Percentiles rank a stretch among this genome's conserved stretches.
Conservation (phyloP, 78 protist genomes). For the Paulinella micropora region DNA sequence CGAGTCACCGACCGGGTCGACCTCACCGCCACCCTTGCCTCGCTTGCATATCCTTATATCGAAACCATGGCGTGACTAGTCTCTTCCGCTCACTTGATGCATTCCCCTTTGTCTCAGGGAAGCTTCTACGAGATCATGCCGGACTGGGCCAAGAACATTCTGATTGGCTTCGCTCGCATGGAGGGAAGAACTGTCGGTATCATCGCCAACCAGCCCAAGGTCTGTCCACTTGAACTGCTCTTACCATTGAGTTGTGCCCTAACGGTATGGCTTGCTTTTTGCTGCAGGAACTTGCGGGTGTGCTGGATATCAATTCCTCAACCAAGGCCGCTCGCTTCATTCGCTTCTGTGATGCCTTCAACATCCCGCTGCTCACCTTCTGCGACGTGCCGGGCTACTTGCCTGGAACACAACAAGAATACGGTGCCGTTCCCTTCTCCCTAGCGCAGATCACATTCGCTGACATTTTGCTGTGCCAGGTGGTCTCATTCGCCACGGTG, state of each 20-base stretch:
- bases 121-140: slow-evolving; percentile 80
- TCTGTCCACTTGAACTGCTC: too few relatives aligned
- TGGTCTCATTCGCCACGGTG: slow-evolving; percentile 95
- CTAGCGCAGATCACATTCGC: too few relatives aligned
- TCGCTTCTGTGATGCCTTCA: slow-evolving; percentile 89
- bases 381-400: slow-evolving; percentile 98
- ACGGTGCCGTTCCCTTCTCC: background rate
- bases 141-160: slow-evolving; percentile 74
- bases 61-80: too few relatives aligned
- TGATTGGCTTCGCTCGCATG: slow-evolving; percentile 79
- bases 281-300: slow-evolving; percentile 53
- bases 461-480: too few relatives aligned
- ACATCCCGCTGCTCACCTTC: slow-evolving; percentile 86
- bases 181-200: slow-evolving; percentile 86
- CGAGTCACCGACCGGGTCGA: too few relatives aligned
- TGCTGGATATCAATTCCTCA: slow-evolving; percentile 82
- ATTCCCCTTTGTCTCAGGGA: slow-evolving; percentile 26
- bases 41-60: background rate
- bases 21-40: too few relatives aligned
- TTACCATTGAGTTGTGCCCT: too few relatives aligned
- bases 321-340: slow-evolving; percentile 84
- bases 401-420: slow-evolving; percentile 54
- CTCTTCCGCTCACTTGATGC: background rate
- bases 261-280: too few relatives aligned
- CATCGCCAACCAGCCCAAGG: slow-evolving; percentile 90